A percentile compares a stretch with the other conserved stretches of the same genome.
These are phyloP conservation scores for Isatis lusitanica DNA, from an alignment of 441 rosid genomes.

Conservation along the genomic window DNA sequence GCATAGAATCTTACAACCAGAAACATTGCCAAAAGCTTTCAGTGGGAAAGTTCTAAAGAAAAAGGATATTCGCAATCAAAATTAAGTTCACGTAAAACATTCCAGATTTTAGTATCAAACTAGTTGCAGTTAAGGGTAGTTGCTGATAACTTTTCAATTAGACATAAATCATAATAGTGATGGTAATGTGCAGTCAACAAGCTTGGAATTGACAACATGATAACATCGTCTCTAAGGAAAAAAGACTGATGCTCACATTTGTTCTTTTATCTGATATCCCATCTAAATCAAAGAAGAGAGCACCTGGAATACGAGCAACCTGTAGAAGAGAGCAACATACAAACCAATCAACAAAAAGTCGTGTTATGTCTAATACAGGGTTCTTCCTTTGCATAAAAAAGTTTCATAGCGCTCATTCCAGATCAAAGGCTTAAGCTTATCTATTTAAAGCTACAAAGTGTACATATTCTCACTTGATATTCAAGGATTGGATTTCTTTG, in stretches of 20 bases:
- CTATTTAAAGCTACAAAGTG: constrained; percentile 6
- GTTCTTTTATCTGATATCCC: constrained; percentile 72
- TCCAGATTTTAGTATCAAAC: not conserved
- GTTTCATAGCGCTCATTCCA: not conserved
- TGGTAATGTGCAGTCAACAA: not conserved
- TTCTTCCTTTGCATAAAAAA: not conserved
- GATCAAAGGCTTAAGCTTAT: constrained; percentile 4
- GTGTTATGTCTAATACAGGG: not conserved
- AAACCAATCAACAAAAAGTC: constrained; percentile 1
- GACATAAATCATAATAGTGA: not conserved
- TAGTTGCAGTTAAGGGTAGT: constrained; percentile 10
- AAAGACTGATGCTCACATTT: constrained; percentile 49
- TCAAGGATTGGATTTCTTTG: constrained; percentile 92
- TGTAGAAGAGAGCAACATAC: constrained; percentile 36
- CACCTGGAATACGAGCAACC: constrained; percentile 96
- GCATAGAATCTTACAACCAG: not conserved
- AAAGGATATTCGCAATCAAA: not conserved
- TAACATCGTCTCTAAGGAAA: not conserved
- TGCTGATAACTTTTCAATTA: not conserved
- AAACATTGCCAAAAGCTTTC: not conserved
- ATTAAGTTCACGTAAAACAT: not conserved
- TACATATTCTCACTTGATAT: constrained; percentile 59
- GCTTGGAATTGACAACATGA: not conserved
- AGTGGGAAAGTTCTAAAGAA: not conserved
- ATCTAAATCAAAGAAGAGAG: constrained; percentile 90